Conservation (phyloP, 106 monocot genomes). For the Dioscorea dumetorum region DNA sequence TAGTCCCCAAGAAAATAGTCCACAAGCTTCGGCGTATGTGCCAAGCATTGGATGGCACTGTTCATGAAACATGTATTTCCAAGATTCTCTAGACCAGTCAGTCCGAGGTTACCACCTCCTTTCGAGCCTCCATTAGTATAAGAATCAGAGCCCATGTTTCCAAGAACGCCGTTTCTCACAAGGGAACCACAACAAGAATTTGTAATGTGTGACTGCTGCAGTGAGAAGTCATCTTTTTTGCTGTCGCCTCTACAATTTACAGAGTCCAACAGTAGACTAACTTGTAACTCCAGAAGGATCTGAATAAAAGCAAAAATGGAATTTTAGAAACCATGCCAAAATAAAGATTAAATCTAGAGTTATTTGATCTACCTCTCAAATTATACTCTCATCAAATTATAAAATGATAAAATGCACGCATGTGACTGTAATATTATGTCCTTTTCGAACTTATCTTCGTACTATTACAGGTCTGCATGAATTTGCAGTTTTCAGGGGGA, state of each 20-base stretch:
- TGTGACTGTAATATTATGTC: too few relatives aligned
- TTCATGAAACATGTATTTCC: conserved; percentile 92
- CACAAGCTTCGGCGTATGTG: conserved; percentile 50
- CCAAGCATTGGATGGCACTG: conserved; percentile 76
- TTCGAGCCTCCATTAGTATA: conserved; percentile 20
- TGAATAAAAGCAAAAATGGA: conserved; percentile 13
- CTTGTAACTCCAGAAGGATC: conserved; percentile 42
- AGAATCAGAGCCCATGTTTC: conserved; percentile 19
- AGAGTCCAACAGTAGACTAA: conserved; percentile 33
- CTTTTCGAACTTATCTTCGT: too few relatives aligned
- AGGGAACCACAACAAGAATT: conserved; percentile 25
- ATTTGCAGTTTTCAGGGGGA: too few relatives aligned
- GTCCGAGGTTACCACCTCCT: conserved; percentile 28
- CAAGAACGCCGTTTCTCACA: conserved; percentile 35
- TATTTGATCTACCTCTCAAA: too few relatives aligned
- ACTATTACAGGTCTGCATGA: too few relatives aligned
- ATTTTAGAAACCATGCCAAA: not conserved
- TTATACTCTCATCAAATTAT: too few relatives aligned
- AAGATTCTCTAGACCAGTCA: conserved; percentile 72
- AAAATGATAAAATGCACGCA: too few relatives aligned
- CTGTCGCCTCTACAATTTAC: conserved; percentile 37
- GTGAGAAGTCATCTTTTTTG: conserved; percentile 35
- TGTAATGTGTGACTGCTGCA: conserved; percentile 20
- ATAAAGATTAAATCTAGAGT: too few relatives aligned
- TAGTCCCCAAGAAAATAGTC: conserved; percentile 44